Evolutionary conservation across 2,329 filamentous ascomycete species (phyloP).

Genomic region (Eutypella sp.): DNA sequence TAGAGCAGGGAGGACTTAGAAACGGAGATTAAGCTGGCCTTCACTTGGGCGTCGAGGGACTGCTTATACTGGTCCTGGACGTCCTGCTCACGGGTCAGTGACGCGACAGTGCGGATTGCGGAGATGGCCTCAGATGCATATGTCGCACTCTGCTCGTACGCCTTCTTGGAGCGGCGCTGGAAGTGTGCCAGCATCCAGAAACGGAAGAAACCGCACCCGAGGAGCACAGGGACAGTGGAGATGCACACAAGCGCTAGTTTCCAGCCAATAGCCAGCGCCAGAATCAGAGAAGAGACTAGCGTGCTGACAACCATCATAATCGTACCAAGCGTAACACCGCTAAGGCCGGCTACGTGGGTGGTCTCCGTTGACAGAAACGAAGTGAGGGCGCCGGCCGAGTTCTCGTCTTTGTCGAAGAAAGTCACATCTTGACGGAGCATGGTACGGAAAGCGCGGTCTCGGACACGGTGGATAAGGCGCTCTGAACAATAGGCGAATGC

Average conservation of each 20-base stretch:
- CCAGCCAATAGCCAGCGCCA: slow-evolving; percentile 77
- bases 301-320: slow-evolving; percentile 78
- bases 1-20: slow-evolving; percentile 75
- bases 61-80: slow-evolving; percentile 68
- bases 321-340: slow-evolving; percentile 81
- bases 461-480: slow-evolving; percentile 74
- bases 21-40: slow-evolving; percentile 65
- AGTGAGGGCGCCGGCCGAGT: slow-evolving; percentile 82
- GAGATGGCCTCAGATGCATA: slow-evolving; percentile 93
- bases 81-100: slow-evolving; percentile 80
- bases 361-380: slow-evolving; percentile 87
- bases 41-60: slow-evolving; percentile 62
- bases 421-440: slow-evolving; percentile 90
- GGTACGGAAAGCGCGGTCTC: slow-evolving; percentile 75
- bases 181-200: slow-evolving; percentile 81
- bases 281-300: slow-evolving; percentile 64
- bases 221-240: slow-evolving; percentile 69
- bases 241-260: slow-evolving; percentile 82
- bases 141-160: slow-evolving; percentile 75
- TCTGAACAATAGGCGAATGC: slow-evolving; percentile 85
- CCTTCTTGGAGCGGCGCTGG: slow-evolving; percentile 70
- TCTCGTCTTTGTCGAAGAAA: slow-evolving; percentile 87
- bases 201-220: slow-evolving; percentile 79
- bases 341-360: slow-evolving; percentile 81
- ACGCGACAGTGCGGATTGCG: slow-evolving; percentile 88